These are phyloP conservation scores for Nothophytophthora sp. DNA, from an alignment of 352 stramenopile genomes.

Conservation along the genomic window DNA sequence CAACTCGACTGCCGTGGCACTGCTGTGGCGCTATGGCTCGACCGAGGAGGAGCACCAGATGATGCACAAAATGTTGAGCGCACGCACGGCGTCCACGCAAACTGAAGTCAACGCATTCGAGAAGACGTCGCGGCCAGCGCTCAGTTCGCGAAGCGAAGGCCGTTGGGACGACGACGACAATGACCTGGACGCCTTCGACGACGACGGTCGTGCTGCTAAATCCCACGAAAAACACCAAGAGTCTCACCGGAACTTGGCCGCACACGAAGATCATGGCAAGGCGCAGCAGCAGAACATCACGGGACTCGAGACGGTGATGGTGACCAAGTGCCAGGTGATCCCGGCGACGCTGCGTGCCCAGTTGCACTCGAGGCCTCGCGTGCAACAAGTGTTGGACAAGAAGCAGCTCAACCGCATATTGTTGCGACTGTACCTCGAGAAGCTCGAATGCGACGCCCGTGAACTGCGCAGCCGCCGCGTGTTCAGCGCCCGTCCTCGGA, in stretches of 20 bases:
- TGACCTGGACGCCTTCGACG: slow-evolving; percentile 9
- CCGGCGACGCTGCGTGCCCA: slow-evolving; percentile 50
- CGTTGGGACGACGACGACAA: slow-evolving; percentile 19
- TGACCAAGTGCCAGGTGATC: slow-evolving; percentile 48
- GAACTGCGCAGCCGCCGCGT: slow-evolving; percentile 23
- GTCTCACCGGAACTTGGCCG: background rate
- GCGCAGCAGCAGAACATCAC: background rate
- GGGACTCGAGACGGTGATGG: slow-evolving; percentile 13
- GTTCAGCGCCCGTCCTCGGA: slow-evolving; percentile 7
- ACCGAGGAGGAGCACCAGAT: slow-evolving; percentile 46
- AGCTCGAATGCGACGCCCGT: slow-evolving; percentile 50
- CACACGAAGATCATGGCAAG: slow-evolving; percentile 5
- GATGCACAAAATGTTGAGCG: slow-evolving; percentile 59
- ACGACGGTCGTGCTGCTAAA: background rate
- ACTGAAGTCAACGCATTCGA: slow-evolving; percentile 19
- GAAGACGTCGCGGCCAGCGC: slow-evolving; percentile 10
- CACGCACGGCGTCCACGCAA: slow-evolving; percentile 38
- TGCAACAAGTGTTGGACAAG: slow-evolving; percentile 60
- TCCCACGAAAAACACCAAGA: background rate
- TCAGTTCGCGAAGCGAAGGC: slow-evolving; percentile 12
- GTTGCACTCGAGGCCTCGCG: slow-evolving; percentile 44
- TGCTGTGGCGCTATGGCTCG: slow-evolving; percentile 72
- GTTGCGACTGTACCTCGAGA: slow-evolving; percentile 48
- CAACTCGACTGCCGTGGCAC: slow-evolving; percentile 59
- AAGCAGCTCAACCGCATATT: slow-evolving; percentile 42